Conservation (phyloP, 805 yeast species). For the Metschnikowia proteae region DNA sequence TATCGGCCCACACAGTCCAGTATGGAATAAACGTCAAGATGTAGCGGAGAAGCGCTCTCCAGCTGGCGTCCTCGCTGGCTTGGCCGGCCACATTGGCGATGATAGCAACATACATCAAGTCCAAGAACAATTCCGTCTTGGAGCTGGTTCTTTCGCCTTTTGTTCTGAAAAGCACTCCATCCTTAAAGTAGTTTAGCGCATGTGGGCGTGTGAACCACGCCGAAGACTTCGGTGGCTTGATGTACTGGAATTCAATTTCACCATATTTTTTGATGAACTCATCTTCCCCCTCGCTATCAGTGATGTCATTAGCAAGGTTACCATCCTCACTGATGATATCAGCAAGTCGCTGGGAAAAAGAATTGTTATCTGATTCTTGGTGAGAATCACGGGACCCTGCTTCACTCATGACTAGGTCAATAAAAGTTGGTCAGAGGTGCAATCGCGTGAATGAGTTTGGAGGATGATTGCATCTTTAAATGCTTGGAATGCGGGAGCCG, state of each 20-base stretch:
- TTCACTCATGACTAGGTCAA: background rate
- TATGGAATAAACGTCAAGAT: conserved; percentile 51
- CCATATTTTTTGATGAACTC: conserved; percentile 49
- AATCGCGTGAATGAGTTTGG: background rate
- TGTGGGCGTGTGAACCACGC: conserved; percentile 49
- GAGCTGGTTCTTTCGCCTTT: conserved; percentile 51
- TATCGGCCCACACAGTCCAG: conserved; percentile 65
- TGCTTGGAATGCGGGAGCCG: background rate
- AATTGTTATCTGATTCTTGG: background rate
- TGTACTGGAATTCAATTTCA: conserved; percentile 44
- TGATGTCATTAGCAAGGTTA: conserved; percentile 2
- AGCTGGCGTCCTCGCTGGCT: conserved; percentile 50
- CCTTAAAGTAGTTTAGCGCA: conserved; percentile 58
- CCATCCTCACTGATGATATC: background rate
- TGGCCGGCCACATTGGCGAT: conserved; percentile 54
- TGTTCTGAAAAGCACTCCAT: conserved; percentile 54
- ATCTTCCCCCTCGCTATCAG: conserved; percentile 29
- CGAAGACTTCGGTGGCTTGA: conserved; percentile 37
- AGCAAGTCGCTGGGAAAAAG: background rate
- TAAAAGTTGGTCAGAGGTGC: background rate
- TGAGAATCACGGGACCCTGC: background rate
- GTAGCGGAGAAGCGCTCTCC: conserved; percentile 45
- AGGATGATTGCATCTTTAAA: background rate
- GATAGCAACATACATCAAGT: conserved; percentile 61
- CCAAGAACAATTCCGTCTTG: conserved; percentile 56